Evolutionary conservation across 2,329 filamentous ascomycete genomes (phyloP), one percentile per base, ranked within the genome.

Genomic region (Colletotrichum sp.): DNA sequence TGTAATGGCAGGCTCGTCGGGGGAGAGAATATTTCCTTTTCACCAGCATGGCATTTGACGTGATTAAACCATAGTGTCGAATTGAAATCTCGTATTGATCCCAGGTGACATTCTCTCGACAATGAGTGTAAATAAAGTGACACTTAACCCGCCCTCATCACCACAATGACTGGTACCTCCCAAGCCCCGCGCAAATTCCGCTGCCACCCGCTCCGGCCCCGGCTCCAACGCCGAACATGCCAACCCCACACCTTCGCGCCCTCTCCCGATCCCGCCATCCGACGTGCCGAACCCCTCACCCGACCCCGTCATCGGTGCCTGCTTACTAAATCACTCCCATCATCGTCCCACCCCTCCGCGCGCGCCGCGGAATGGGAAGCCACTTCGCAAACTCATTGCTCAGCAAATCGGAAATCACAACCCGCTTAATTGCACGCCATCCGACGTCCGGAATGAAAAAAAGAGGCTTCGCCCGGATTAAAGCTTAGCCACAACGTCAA

Each of bases 11-110:
- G 0, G 0, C 39, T 48, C 39, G 39, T 22, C 39, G 19, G 8
- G 4, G 19, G 39, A 48, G 3, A 0, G 0, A 1, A 44, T 19
- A 16, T n/a, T 22, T 12, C 44, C 19, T n/a, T n/a, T 48, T 0
- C 44, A 22, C 19, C 2, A 48, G 1, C 11, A 48, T 48, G 9
- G 19, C 2, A 0, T 48, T 8, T 13, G 1, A 0, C 13, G n/a
- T 48, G 39, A 0, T n/a, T n/a, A 4, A 12, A n/a, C 0, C 19
- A 3, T 15, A 39, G 39, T 9, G 12, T 44, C 36, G 4, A 16
- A 19, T 39, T 39, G 36, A 19, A 19, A 39, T 39, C 36, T 19
- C 16, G 16, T 19, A 39, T 7, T 39, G 36, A 7, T 39, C 15
- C 36, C 7, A 19, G 19, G 13, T 19, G 9, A 19, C n/a, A n/a